A percentile compares a stretch with the other conserved stretches of the same genome.
Evolutionary conservation across 768 basidiomycete species (phyloP).

Genomic region (Tulasnella sp.): DNA sequence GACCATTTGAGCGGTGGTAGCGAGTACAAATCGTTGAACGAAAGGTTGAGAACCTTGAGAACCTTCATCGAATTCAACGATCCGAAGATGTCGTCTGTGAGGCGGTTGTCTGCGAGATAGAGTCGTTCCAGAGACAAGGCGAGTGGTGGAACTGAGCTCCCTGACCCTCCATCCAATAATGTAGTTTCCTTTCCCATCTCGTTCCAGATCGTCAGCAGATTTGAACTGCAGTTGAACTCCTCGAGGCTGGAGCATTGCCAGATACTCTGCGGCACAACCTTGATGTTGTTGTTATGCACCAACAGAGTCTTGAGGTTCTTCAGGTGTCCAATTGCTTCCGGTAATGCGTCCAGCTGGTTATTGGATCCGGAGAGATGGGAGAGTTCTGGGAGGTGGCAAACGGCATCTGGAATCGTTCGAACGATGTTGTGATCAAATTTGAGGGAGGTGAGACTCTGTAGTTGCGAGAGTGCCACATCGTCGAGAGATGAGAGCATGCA

Average conservation of each 20-base stretch:
- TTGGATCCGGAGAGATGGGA: conserved; percentile 76
- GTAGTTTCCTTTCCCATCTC: conserved; percentile 36
- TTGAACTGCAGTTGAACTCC: conserved; percentile 77
- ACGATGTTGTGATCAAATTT: conserved; percentile 80
- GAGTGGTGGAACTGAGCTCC: conserved; percentile 39
- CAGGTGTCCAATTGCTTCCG: conserved; percentile 59
- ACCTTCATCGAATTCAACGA: conserved; percentile 63
- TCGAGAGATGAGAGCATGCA: conserved; percentile 79
- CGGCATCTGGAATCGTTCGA: conserved; percentile 65
- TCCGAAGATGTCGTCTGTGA: conserved; percentile 67
- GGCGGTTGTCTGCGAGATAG: conserved; percentile 79
- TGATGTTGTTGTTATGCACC: conserved; percentile 82
- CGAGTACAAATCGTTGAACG: conserved; percentile 89
- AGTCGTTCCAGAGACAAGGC: conserved; percentile 61
- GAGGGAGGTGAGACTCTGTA: conserved; percentile 56
- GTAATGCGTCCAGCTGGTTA: conserved; percentile 69
- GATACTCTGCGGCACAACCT: conserved; percentile 54
- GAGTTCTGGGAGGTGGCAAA: conserved; percentile 62
- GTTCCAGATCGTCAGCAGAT: conserved; percentile 55
- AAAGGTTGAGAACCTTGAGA: conserved; percentile 73
- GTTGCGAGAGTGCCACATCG: conserved; percentile 51
- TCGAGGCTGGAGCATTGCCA: conserved; percentile 73
- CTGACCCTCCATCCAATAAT: conserved; percentile 12
- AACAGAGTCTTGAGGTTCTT: conserved; percentile 65
- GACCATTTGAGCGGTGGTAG: conserved; percentile 66